Base-by-base conservation (phyloP, 257 asterid genomes). In the Galeopsis tetrahit region DNA sequence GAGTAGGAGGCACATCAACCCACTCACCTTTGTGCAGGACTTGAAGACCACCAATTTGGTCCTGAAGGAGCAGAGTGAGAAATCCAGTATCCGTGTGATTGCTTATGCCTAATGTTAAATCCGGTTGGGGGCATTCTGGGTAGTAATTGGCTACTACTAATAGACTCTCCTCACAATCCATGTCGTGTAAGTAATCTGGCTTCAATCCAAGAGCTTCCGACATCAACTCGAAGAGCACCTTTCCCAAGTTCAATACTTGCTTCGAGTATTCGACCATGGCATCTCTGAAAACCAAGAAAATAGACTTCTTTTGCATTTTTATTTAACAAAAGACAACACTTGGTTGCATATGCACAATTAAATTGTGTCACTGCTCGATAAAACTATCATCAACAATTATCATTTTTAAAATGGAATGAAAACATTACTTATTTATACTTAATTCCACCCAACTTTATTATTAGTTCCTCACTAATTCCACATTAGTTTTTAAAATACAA, bases 11-110 rank as follows among this genome's bases (percentile, higher is more conserved):
- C 42, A 82, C 86, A 60, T 87, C 80, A 38, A 83, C 70, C 88
- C 92, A 87, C 2, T 81, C 72, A 58, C 79, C 44, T 17, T 69
- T 13, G 48, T 82, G 82, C 8, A 77, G 79, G 14, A 87, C 68
- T 64, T 87, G 87, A 14, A 87, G 86, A 1, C 86, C 89, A 5
- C 82, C 84, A 13, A 74, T 44, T 3, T 82, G 76, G 10, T 87
- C 88, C 39, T 81, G 85, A 0, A 82, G 15, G 0, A 87, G 80
- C 0, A 87, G 13, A n/a, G 88, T 84, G 1, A 86, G 21, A 63
- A 79, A 77, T 7, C 80, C 74, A 28, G 69, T 69, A 49, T 82
- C 84, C 0, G 82, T 70, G 66, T 77, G 84, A 11, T 58, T 74
- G 38, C 31, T 55, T 35, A 56, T 4, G 11, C 79, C 82, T 2